Percentiles rank a stretch among this genome's conserved stretches.
phyloP scores from a whole-genome alignment of 345 rosid genomes.

The Streptanthus diversifolius region DNA sequence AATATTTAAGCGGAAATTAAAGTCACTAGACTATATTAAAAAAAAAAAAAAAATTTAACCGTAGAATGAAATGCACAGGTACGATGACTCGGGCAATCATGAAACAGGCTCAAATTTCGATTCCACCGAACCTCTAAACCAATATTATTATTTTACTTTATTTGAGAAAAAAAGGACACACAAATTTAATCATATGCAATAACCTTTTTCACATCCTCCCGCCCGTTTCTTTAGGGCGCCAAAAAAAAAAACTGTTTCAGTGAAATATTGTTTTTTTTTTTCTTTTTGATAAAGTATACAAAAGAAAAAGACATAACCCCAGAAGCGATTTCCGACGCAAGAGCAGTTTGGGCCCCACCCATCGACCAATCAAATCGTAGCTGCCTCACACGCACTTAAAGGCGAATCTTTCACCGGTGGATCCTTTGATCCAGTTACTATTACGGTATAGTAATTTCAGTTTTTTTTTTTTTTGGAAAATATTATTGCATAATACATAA shows the following conservation, averaged over 20 bases:
- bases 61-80: conserved; percentile 12
- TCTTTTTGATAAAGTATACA: not conserved
- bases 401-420: conserved; percentile 20
- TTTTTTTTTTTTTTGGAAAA: not conserved
- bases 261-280: not conserved
- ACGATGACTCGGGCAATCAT: conserved; percentile 27
- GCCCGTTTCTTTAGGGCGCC: conserved; percentile 28
- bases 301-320: conserved; percentile 1
- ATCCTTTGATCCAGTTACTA: not conserved
- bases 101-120: conserved; percentile 19
- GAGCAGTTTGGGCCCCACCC: not conserved
- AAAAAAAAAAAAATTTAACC: too few relatives aligned
- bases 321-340: conserved; percentile 17
- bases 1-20: too few relatives aligned
- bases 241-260: conserved; percentile 7
- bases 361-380: conserved; percentile 27
- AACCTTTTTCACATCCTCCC: conserved; percentile 21
- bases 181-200: not conserved
- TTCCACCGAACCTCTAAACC: not conserved
- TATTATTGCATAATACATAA: not conserved
- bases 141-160: not conserved
- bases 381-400: conserved; percentile 24
- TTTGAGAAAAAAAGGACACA: not conserved
- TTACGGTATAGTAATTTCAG: not conserved
- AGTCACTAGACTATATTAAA: too few relatives aligned